Conservation (phyloP, 495 filamentous ascomycete species). For the Tricharina praecox region DNA sequence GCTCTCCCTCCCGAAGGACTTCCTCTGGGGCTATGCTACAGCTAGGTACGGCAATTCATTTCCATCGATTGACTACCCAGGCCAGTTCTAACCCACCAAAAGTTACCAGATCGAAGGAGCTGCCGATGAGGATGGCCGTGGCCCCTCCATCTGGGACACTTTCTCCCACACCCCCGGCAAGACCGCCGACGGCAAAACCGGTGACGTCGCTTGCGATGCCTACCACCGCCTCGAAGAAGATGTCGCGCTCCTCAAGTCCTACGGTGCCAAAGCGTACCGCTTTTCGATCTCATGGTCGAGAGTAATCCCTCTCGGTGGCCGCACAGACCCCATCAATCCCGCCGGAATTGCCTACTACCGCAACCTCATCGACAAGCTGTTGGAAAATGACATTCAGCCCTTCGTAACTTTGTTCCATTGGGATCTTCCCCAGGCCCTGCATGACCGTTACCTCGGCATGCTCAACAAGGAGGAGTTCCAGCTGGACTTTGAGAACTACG, state of each 20-base stretch:
- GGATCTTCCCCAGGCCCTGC: constrained; percentile 37
- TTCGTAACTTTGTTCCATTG: constrained; percentile 40
- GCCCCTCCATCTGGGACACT: constrained; percentile 30
- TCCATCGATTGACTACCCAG: not conserved
- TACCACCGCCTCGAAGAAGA: constrained; percentile 27
- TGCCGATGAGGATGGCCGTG: constrained; percentile 31
- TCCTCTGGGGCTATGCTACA: constrained; percentile 37
- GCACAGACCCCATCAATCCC: constrained; percentile 29
- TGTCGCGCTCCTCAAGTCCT: constrained; percentile 23
- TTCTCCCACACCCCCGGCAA: constrained; percentile 27
- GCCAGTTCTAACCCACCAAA: constrained; percentile 1
- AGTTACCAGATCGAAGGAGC: constrained; percentile 36
- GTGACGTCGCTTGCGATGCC: constrained; percentile 27
- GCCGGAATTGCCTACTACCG: constrained; percentile 35
- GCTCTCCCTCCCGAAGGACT: constrained; percentile 30
- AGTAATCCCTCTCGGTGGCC: constrained; percentile 27
- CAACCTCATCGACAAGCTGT: constrained; percentile 36
- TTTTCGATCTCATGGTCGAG: constrained; percentile 30
- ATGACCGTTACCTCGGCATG: constrained; percentile 37
- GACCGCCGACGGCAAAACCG: constrained; percentile 24
- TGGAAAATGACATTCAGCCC: constrained; percentile 34
- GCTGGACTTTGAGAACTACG: constrained; percentile 36
- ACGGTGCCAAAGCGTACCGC: constrained; percentile 27
- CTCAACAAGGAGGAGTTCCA: constrained; percentile 38
- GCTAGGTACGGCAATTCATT: constrained; percentile 25